Percentiles rank a stretch among this genome's conserved stretches.
Conservation (phyloP, 768 basidiomycete species). For the Boletus sp. region DNA sequence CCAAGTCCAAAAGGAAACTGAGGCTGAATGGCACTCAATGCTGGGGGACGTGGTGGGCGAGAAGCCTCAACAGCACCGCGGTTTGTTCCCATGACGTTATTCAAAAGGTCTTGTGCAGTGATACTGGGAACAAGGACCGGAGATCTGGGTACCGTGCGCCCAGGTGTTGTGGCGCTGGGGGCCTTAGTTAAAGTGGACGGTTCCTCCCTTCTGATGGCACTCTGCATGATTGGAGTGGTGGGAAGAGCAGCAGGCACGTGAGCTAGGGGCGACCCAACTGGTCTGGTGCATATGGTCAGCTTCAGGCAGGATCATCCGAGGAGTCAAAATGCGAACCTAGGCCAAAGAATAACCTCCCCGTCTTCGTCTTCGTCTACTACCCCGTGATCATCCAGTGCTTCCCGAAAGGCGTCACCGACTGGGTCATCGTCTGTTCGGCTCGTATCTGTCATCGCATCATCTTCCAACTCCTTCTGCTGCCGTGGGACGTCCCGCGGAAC, state of each 20-base stretch:
- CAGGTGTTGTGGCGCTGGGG: slow-evolving; percentile 10
- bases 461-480: slow-evolving; percentile 38
- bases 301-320: background rate
- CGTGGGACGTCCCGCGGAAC: background rate
- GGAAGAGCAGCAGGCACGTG: slow-evolving; percentile 13
- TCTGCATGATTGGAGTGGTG: slow-evolving; percentile 15
- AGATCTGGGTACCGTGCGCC: slow-evolving; percentile 27
- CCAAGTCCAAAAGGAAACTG: slow-evolving; percentile 54
- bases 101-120: slow-evolving; percentile 67
- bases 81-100: slow-evolving; percentile 34
- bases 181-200: background rate
- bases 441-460: slow-evolving; percentile 63
- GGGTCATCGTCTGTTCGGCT: slow-evolving; percentile 75
- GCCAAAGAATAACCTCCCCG: slow-evolving; percentile 73
- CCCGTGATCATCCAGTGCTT: slow-evolving; percentile 40
- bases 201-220: slow-evolving; percentile 4
- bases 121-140: slow-evolving; percentile 33
- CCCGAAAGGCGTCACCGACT: slow-evolving; percentile 62
- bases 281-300: slow-evolving; percentile 12
- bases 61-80: slow-evolving; percentile 17
- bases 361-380: slow-evolving; percentile 46
- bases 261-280: slow-evolving; percentile 20
- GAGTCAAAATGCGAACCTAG: slow-evolving; percentile 40
- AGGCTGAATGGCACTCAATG: slow-evolving; percentile 35
- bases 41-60: slow-evolving; percentile 12